Conservation (phyloP, 148 eudicot genomes). For the Chenopodium album region DNA sequence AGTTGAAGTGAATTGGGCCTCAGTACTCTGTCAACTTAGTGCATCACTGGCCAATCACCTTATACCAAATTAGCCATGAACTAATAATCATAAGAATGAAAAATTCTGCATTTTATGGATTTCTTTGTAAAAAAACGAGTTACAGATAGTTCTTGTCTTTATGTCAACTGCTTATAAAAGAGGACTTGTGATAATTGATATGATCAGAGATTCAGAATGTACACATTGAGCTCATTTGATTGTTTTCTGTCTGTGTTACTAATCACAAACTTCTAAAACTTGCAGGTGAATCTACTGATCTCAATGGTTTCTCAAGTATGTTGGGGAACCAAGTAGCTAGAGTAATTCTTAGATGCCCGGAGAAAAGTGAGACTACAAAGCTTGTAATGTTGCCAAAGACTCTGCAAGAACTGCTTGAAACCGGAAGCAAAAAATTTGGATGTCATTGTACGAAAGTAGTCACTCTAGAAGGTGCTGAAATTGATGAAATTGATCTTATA, state of each 20-base stretch:
- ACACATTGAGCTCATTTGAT: not conserved
- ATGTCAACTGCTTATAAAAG: not conserved
- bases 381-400: constrained; percentile 54
- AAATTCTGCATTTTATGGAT: no score
- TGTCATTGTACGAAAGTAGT: constrained; percentile 38
- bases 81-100: no score
- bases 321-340: constrained; percentile 33
- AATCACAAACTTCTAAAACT: not conserved
- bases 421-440: constrained; percentile 54
- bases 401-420: constrained; percentile 55
- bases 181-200: not conserved
- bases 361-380: constrained; percentile 33
- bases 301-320: constrained; percentile 8
- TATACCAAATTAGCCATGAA: no score
- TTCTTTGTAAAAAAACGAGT: not conserved
- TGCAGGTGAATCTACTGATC: constrained; percentile 40
- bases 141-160: not conserved
- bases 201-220: not conserved
- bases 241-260: not conserved
- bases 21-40: no score
- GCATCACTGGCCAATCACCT: no score
- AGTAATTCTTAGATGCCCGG: constrained; percentile 53
- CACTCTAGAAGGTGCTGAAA: constrained; percentile 56
- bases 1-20: no score
- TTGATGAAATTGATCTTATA: constrained; percentile 58